A percentile compares a stretch with the other conserved stretches of the same genome.
Conservation (phyloP, 331 rosid species). For the Quercus tomentella region DNA sequence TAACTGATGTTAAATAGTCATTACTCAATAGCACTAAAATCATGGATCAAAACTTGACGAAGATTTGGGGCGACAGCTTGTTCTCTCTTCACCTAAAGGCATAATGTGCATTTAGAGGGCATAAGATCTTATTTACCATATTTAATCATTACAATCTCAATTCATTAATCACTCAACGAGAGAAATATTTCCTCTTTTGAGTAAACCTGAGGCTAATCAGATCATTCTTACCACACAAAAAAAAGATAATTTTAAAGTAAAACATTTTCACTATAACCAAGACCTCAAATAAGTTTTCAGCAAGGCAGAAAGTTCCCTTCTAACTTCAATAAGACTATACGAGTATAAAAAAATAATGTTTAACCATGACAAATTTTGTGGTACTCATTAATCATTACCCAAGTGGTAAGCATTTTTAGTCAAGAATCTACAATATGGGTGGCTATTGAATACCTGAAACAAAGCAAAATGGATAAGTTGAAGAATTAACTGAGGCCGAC, state of each 20-base stretch:
- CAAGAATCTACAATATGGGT: constrained; percentile 4
- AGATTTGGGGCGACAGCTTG: neutral
- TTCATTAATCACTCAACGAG: neutral
- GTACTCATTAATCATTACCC: neutral
- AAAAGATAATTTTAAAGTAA: neutral
- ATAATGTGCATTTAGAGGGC: neutral
- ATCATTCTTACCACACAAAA: neutral
- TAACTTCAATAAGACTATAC: neutral
- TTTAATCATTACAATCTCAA: neutral
- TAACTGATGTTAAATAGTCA: neutral
- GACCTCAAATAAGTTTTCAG: neutral
- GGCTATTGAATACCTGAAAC: constrained; percentile 65
- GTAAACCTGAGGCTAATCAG: neutral
- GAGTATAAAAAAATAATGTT: neutral
- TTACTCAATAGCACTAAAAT: neutral
- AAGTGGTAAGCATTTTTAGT: constrained; percentile 1
- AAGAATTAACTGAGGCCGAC: constrained; percentile 81
- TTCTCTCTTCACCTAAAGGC: neutral
- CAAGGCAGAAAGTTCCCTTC: neutral
- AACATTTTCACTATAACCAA: neutral
- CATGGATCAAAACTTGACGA: neutral
- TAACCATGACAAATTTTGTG: neutral
- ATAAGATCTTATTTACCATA: neutral
- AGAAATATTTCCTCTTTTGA: neutral
- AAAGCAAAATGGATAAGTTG: constrained; percentile 89